Conservation (phyloP, 257 asterid genomes). For the Orobanche coerulescens region DNA sequence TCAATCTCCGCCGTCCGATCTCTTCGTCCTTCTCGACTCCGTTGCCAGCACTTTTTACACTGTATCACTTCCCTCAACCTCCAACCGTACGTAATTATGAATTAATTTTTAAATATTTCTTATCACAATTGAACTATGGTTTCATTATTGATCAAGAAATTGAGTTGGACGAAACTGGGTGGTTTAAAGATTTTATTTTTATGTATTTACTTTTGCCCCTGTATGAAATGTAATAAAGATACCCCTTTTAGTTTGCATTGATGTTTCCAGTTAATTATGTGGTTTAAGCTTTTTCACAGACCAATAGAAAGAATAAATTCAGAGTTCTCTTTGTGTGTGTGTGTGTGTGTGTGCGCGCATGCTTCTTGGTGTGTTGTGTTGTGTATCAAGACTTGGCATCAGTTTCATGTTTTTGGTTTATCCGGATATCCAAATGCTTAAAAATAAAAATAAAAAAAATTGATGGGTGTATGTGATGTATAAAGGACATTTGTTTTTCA, state of each 20-base stretch:
- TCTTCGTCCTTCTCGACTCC: slow-evolving; percentile 62
- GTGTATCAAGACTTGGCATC: too few species aligned
- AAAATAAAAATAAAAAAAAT: background rate
- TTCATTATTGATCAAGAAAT: slow-evolving; percentile 10
- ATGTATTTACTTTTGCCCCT: background rate
- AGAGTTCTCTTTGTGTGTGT: background rate
- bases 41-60: slow-evolving; percentile 55
- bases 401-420: background rate
- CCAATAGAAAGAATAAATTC: too few species aligned
- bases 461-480: background rate
- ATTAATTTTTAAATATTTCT: background rate
- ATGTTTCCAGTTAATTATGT: background rate
- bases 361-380: too few species aligned
- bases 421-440: background rate
- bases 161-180: background rate
- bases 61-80: slow-evolving; percentile 33
- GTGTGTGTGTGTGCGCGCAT: too few species aligned
- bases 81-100: slow-evolving; percentile 14
- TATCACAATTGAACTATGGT: slow-evolving; percentile 15
- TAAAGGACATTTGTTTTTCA: slow-evolving; percentile 22
- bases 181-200: background rate
- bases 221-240: background rate
- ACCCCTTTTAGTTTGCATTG: background rate
- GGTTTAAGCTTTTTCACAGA: background rate
- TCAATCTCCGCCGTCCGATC: slow-evolving; percentile 43